Conservation (phyloP, 2,329 filamentous ascomycete species). For the Plectosphaerella plurivora region DNA sequence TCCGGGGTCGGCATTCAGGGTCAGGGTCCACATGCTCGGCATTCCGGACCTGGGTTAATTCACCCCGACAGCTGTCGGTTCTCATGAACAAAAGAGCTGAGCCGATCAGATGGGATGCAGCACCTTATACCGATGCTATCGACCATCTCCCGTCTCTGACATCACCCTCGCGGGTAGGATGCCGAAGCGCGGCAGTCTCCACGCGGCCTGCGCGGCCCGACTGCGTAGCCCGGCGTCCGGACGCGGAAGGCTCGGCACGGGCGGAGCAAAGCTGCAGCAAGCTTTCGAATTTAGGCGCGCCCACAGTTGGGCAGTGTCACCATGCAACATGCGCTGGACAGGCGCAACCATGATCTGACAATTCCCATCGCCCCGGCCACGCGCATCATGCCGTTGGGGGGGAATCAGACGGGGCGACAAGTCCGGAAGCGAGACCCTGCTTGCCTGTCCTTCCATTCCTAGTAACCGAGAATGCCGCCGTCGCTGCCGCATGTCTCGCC, state of each 20-base stretch:
- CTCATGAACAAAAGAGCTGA: too few species aligned
- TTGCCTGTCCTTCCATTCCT: background rate
- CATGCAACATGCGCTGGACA: background rate
- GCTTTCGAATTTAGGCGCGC: background rate
- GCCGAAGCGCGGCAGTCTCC: slow-evolving; percentile 1
- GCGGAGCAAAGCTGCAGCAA: background rate
- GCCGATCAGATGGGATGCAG: too few species aligned
- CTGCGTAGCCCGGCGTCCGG: background rate
- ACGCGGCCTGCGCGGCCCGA: background rate
- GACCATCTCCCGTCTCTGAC: background rate
- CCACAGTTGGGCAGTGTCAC: background rate
- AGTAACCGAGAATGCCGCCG: background rate
- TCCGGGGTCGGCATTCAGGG: too few species aligned
- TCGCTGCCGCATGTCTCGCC: background rate
- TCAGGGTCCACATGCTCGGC: too few species aligned
- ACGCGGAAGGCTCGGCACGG: background rate
- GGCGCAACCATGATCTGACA: background rate
- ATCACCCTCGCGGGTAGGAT: background rate
- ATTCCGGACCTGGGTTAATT: too few species aligned
- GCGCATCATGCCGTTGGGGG: too few species aligned
- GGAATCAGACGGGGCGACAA: too few species aligned
- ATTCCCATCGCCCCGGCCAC: background rate
- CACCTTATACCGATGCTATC: too few species aligned
- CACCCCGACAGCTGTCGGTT: too few species aligned
- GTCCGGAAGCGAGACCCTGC: background rate